Percentiles rank a stretch among this genome's conserved stretches.
Evolutionary conservation across 1,139 yeast species (phyloP).

Genomic region (Blastobotrys serpentis): DNA sequence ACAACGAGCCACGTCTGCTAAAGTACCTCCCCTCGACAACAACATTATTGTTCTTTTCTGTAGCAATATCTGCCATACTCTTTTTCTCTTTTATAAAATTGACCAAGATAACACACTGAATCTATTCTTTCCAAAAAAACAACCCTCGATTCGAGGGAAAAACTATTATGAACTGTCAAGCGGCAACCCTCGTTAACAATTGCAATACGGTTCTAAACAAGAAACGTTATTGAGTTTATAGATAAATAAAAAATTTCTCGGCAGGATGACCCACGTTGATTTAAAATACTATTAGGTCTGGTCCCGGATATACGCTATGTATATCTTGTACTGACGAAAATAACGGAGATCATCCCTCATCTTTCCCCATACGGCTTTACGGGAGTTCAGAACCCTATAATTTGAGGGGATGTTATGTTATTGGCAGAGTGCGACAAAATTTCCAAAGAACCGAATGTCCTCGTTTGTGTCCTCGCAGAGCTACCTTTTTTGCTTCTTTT

Average conservation of each 20-base stretch:
- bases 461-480: too few species aligned
- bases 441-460: too few species aligned
- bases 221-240: not conserved
- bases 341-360: too few species aligned
- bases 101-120: conserved; percentile 7
- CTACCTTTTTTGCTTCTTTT: too few species aligned
- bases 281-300: not conserved
- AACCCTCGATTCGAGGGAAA: conserved; percentile 22
- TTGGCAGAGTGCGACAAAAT: too few species aligned
- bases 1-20: conserved; percentile 4
- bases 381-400: too few species aligned
- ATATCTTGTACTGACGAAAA: not conserved
- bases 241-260: conserved; percentile 14
- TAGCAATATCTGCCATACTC: conserved; percentile 5
- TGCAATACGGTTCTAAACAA: conserved; percentile 6
- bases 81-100: not conserved
- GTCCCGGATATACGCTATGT: not conserved
- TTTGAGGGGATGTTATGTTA: too few species aligned
- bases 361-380: too few species aligned
- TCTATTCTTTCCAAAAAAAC: not conserved
- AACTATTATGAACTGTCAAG: conserved; percentile 25
- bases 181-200: conserved; percentile 29
- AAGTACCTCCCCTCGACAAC: conserved; percentile 1
- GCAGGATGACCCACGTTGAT: not conserved
- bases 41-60: conserved; percentile 2